Conservation (phyloP, 1,139 yeast species). For the Meyerozyma carpophila region DNA sequence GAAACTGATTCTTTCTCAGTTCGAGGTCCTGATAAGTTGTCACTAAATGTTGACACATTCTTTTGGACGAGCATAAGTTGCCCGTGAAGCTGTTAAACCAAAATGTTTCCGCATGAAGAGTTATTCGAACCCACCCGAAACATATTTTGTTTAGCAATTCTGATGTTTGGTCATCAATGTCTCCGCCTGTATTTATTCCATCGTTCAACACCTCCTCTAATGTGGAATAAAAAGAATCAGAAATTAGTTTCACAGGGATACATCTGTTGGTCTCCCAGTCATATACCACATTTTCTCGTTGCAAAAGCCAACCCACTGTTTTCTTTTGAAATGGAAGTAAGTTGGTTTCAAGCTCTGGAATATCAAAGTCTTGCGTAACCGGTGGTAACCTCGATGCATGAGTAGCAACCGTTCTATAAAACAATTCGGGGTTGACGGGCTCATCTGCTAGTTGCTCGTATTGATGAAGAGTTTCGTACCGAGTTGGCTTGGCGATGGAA, state of each 20-base stretch:
- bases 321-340: slow-evolving; percentile 56
- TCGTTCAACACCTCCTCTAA: slow-evolving; percentile 6
- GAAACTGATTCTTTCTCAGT: slow-evolving; percentile 8
- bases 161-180: slow-evolving; percentile 9
- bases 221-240: slow-evolving; percentile 7
- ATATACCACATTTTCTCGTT: slow-evolving; percentile 50
- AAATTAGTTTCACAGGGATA: slow-evolving; percentile 13
- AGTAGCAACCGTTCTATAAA: slow-evolving; percentile 32
- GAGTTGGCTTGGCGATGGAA: not conserved
- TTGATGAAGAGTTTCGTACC: not conserved
- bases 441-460: not conserved
- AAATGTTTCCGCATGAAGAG: slow-evolving; percentile 11
- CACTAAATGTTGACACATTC: slow-evolving; percentile 23
- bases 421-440: slow-evolving; percentile 8
- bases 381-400: slow-evolving; percentile 21
- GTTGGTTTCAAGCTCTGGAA: slow-evolving; percentile 46
- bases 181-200: slow-evolving; percentile 1
- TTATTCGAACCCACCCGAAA: slow-evolving; percentile 48
- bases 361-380: slow-evolving; percentile 19
- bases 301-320: slow-evolving; percentile 61
- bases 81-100: slow-evolving; percentile 52
- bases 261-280: slow-evolving; percentile 22
- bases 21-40: slow-evolving; percentile 13
- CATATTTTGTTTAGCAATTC: slow-evolving; percentile 27
- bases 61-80: slow-evolving; percentile 31